Evolutionary conservation across 345 rosid species (phyloP), one percentile per base, ranked within the genome.

Genomic region (Arabis alpina): DNA sequence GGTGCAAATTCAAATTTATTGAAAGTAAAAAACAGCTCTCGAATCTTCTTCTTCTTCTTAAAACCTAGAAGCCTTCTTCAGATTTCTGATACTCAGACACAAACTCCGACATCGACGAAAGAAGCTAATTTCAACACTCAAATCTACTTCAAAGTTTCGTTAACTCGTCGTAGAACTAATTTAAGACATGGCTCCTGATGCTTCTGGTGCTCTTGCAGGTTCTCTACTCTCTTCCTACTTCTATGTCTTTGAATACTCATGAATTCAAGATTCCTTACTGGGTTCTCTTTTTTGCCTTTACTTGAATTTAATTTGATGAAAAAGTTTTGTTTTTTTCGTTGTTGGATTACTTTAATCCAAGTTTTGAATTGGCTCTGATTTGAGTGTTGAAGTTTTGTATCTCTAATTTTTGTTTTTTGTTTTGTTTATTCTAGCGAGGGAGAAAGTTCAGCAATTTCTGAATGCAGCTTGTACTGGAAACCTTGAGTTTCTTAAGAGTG

Each of bases 171-270:
- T 37, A 64, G 13, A 43, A 3, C 2, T 1, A 32, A 65, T 14
- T 1, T 15, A 65, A 32, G 8, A 62, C 61, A 92, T 93, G 98
- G 90, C 92, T 25, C 69, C 85, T 19, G 93, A 90, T 63, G 98
- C 93, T 70, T 76, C 97, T 74, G 74, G 80, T 62, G 96, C 98
- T 24, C 92, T 90, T 62, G 89, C 88, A 76, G 97, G 98, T 90
- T 19, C 19, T 61, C 25, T 34, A 34, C 34, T 49, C 57, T 64
- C 66, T 78, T 51, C 74, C 77, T 56, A 11, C 62, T 61, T 32
- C 5, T 50, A 3, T 47, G 19, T 34, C 41, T 47, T 58, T 48
- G 13, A 53, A 48, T 54, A 34, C 36, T 12, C 39, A 15, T 27
- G 39, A 43, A 54, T 5, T 48, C 13, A n/a, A 66, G 58, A 25